These are phyloP conservation scores for Erythrobasidium yunnanense DNA, from an alignment of 768 basidiomycete genomes.

Conservation along the genomic window DNA sequence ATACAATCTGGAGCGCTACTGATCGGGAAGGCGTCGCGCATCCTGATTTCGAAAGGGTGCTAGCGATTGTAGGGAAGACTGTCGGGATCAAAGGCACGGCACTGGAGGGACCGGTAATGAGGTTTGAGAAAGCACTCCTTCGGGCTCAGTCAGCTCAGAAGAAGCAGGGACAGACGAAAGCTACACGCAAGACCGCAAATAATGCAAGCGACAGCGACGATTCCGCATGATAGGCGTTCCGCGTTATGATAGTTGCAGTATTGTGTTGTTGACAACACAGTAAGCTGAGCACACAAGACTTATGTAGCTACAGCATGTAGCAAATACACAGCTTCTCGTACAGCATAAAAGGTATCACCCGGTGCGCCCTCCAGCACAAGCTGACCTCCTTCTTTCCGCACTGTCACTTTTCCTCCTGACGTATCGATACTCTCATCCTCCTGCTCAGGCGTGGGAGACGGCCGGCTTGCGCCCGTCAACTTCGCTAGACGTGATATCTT, in stretches of 20 bases:
- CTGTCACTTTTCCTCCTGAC: constrained; percentile 53
- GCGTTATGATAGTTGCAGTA: background rate
- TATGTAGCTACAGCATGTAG: constrained; percentile 54
- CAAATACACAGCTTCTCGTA: constrained; percentile 78
- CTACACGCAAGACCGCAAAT: no score
- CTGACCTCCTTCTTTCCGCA: constrained; percentile 72
- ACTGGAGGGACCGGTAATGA: background rate
- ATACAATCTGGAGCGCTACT: background rate
- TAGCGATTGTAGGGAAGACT: background rate
- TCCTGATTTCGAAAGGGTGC: background rate
- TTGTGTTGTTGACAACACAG: constrained; percentile 5
- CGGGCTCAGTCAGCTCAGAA: no score
- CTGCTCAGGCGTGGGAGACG: constrained; percentile 29
- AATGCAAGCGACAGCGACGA: no score
- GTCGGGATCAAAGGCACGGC: background rate
- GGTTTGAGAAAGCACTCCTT: background rate
- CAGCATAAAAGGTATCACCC: constrained; percentile 77
- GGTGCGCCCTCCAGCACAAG: constrained; percentile 83
- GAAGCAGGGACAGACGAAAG: no score
- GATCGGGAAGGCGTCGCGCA: background rate
- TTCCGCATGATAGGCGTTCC: no score
- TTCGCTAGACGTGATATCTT: constrained; percentile 45
- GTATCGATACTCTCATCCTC: constrained; percentile 34
- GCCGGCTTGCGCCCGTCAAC: constrained; percentile 45
- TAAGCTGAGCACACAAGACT: no score